A percentile compares a stretch with the other conserved stretches of the same genome.
Evolutionary conservation across 2,329 filamentous ascomycete species (phyloP).

Genomic region (Epichloe hybrida): DNA sequence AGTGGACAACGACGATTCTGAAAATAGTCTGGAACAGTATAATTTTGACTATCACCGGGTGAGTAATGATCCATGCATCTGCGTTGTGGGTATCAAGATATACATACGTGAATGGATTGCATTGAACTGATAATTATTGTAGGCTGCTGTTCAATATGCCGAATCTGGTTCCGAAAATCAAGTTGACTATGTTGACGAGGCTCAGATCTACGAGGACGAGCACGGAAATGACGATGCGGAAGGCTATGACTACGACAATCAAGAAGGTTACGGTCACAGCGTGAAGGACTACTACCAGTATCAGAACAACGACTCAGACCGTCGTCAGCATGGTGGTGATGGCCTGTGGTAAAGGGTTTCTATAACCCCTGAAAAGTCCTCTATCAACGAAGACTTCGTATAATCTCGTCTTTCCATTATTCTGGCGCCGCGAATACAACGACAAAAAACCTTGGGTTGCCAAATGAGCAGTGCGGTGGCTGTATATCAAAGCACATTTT

Average conservation of each 20-base stretch:
- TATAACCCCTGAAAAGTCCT: neutral
- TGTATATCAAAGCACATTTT: slow-evolving; percentile 13
- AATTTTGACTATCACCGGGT: slow-evolving; percentile 41
- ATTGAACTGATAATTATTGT: neutral
- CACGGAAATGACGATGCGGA: slow-evolving; percentile 27
- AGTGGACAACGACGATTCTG: slow-evolving; percentile 30
- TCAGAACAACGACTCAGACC: slow-evolving; percentile 20
- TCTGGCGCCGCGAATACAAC: slow-evolving; percentile 7
- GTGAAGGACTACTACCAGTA: slow-evolving; percentile 29
- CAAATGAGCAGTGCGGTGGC: slow-evolving; percentile 3
- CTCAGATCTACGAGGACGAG: slow-evolving; percentile 40
- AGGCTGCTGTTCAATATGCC: slow-evolving; percentile 34
- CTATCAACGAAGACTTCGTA: slow-evolving; percentile 6
- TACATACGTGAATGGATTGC: slow-evolving; percentile 2
- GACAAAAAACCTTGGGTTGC: neutral
- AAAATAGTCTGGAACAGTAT: slow-evolving; percentile 36
- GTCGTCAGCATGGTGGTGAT: slow-evolving; percentile 21
- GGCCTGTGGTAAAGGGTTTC: slow-evolving; percentile 29
- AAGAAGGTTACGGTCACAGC: slow-evolving; percentile 25
- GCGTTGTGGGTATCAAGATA: neutral
- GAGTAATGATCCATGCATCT: slow-evolving; percentile 14
- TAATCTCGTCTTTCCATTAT: neutral
- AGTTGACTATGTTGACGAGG: slow-evolving; percentile 37
- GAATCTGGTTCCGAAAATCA: slow-evolving; percentile 29
- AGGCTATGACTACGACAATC: slow-evolving; percentile 24